Base-by-base conservation (phyloP, 768 basidiomycete genomes). In the Tricholoma terreum region DNA sequence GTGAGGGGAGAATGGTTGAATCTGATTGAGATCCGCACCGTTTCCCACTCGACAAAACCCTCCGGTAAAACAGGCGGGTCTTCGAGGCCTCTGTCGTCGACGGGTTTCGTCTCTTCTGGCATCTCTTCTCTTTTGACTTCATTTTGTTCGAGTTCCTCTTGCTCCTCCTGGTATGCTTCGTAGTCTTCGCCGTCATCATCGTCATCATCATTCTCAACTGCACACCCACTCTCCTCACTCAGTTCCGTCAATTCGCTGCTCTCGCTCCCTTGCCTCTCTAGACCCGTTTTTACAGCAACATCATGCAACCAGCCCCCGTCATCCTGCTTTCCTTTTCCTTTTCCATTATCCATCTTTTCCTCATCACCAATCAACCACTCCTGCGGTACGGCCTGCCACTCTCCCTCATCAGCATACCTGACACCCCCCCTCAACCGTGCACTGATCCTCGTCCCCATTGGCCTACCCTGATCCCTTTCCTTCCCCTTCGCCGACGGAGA, bases 21-120 rank as follows among this genome's bases (percentile, higher is more conserved):
- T 15, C 6, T 24, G 19, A n/a, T 10, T 19, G 19, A 42, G 31
- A 51, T 52, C 33, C 84, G 65, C 58, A 93, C 94, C 64, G 90
- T 89, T 76, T 96, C 92, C 94, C 95, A 98, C 71, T 96, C 94
- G 38, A 92, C 69, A 63, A 90, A 90, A 49, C 80, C 80, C 1
- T 76, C 75, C 4, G 79, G 80, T 19, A 72, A 54, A 8, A 61
- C 65, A n/a, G 63, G 65, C 34, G 58, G 50, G 31, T 53, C 58
- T 40, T 65, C 70, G 14, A 58, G 63, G 19, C 66, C 65, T 52
- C 49, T 49, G 30, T 59, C 36, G 21, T 59, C 56, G 22, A 36
- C 17, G 31, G 55, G 55, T 38, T n/a, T 58, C 17, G 52, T 55
- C 17, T 21, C 36, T 21, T 55, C 59, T 14, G 31, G 51, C n/a